Evolutionary conservation across 1,284 basidiomycete genomes (phyloP).

Genomic region (Puccinia novopanici): DNA sequence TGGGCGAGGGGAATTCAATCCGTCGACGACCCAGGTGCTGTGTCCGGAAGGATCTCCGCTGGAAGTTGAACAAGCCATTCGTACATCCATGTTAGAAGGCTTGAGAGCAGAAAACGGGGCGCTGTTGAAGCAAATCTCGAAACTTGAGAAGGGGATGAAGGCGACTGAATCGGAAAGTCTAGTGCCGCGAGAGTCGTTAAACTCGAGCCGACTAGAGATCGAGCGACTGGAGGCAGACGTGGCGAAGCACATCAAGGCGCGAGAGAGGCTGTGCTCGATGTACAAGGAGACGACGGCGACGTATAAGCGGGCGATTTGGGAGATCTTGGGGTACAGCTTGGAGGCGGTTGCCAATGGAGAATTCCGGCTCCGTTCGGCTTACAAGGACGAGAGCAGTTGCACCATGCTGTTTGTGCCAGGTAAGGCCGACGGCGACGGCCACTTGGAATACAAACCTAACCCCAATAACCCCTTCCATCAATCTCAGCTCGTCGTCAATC

Average conservation of each 20-base stretch:
- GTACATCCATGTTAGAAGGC: slow-evolving; percentile 28
- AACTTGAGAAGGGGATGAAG: slow-evolving; percentile 38
- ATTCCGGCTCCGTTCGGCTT: slow-evolving; percentile 30
- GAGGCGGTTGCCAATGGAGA: slow-evolving; percentile 44
- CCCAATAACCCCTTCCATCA: slow-evolving; percentile 37
- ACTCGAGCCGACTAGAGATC: slow-evolving; percentile 17
- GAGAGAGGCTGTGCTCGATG: slow-evolving; percentile 30
- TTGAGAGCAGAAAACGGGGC: slow-evolving; percentile 35
- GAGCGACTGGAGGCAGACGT: slow-evolving; percentile 25
- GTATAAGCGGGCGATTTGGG: slow-evolving; percentile 43
- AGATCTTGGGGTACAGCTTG: slow-evolving; percentile 47
- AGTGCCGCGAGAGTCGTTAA: slow-evolving; percentile 37
- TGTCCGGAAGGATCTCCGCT: slow-evolving; percentile 33
- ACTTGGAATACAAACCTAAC: slow-evolving; percentile 41
- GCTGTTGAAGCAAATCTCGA: slow-evolving; percentile 29
- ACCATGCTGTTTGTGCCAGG: slow-evolving; percentile 43
- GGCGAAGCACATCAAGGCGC: slow-evolving; percentile 12
- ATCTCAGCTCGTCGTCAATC: slow-evolving; percentile 30
- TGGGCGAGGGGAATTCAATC: slow-evolving; percentile 46
- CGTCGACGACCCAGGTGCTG: slow-evolving; percentile 28
- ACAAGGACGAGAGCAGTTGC: slow-evolving; percentile 25
- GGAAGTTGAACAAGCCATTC: slow-evolving; percentile 31
- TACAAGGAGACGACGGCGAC: slow-evolving; percentile 28
- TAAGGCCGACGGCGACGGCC: slow-evolving; percentile 30
- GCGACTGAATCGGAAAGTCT: background rate